Evolutionary conservation across 2,329 filamentous ascomycete species (phyloP), one percentile per base, ranked within the genome.

Genomic region (Colletotrichum plurivorum): DNA sequence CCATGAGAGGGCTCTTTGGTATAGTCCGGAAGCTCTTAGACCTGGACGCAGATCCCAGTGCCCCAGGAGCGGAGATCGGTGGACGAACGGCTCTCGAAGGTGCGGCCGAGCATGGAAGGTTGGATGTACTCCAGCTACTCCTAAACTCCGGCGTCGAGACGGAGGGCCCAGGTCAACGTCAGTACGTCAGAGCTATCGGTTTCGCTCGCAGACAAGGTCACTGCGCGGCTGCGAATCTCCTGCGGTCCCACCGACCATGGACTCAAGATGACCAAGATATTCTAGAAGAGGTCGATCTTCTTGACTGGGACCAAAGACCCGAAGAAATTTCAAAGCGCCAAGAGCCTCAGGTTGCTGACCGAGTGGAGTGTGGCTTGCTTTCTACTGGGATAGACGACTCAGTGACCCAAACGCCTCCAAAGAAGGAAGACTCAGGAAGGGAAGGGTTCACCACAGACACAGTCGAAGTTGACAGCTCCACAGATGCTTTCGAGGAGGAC

Each of bases 31-130:
- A 3, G 4, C 8, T 69, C 0, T 9, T 65, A 0, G 20, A 51
- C 1, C 2, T 51, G 2, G 3, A 15, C 3, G 66, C 55, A 1
- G 12, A 69, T 1, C 48, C 55, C 6, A 46, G 65, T 6, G 31
- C 49, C 2, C 13, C 66, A 0, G 54, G 20, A 0, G 6, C 12
- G 3, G 3, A 0, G 1, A 0, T 10, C 0, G 0, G 1, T 0
- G 13, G 15, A 0, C 48, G 16, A 4, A 69, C 66, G 0, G 61
- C 55, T 2, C 13, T 69, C 1, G 60, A 69, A 15, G 15, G 7
- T 0, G 66, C 66, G 1, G 62, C 61, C 0, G n/a, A 69, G 1
- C 0, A 5, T 1, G 66, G 66, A 0, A 15, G 61, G 2, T 0
- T 69, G 8, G 66, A 69, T 27, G 8, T 60, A 0, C 43, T 54